Evolutionary conservation across 2,329 filamentous ascomycete species (phyloP).

Genomic region (Fusarium burgessii): DNA sequence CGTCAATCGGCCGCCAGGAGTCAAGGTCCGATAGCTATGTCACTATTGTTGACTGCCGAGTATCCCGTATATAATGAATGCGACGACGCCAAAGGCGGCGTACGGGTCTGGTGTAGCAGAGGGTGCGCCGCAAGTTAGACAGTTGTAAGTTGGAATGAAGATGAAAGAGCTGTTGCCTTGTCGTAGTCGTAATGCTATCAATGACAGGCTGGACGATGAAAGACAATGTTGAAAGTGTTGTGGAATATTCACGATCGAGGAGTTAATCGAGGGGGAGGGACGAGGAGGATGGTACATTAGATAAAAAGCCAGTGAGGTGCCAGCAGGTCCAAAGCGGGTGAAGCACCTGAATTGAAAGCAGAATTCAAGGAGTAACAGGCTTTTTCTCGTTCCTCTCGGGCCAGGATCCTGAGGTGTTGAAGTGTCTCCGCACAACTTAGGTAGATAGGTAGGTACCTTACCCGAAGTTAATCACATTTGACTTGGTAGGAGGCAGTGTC

Average conservation of each 20-base stretch:
- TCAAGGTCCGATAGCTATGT: slow-evolving; percentile 4
- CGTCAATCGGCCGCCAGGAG: slow-evolving; percentile 30
- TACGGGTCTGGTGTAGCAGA: slow-evolving; percentile 1
- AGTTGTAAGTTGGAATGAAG: slow-evolving; percentile 10
- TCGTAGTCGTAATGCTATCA: slow-evolving; percentile 24
- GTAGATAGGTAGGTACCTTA: too few relatives aligned
- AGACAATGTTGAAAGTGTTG: slow-evolving; percentile 7
- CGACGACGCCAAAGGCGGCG: background rate
- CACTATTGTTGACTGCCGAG: background rate
- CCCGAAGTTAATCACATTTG: background rate
- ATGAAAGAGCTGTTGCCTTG: slow-evolving; percentile 38
- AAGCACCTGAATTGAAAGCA: background rate
- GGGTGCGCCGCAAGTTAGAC: slow-evolving; percentile 12
- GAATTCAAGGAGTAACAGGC: background rate
- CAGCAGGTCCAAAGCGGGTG: background rate
- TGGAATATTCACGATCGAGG: background rate
- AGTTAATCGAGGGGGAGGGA: slow-evolving; percentile 3
- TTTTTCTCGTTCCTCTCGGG: background rate
- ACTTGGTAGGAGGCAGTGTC: background rate
- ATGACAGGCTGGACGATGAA: slow-evolving; percentile 12
- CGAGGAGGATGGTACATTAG: background rate
- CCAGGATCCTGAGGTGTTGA: slow-evolving; percentile 2
- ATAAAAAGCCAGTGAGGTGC: background rate
- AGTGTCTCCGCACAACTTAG: background rate
- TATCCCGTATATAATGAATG: slow-evolving; percentile 10